Evolutionary conservation across 768 basidiomycete genomes (phyloP), one percentile per base, ranked within the genome.

Genomic region (Sporobolomyces pararoseus): DNA sequence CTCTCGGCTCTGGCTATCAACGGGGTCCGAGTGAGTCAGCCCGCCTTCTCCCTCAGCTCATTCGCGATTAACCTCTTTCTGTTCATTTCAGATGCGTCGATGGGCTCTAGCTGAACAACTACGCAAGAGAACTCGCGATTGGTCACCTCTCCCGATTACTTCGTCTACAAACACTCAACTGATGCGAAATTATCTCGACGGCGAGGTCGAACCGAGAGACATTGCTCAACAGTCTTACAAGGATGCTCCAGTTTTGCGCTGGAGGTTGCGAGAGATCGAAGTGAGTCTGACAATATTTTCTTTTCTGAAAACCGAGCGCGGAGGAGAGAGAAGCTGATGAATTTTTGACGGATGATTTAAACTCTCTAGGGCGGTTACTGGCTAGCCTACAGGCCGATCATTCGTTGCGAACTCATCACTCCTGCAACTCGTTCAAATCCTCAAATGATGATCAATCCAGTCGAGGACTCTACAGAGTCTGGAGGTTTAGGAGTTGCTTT

Each of bases 71-170:
- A 42, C 39, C 10, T 9, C 17, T 42, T 17, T 42, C 39, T 42
- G 39, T 17, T 17, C 34, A 12, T 27, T 29, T 14, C 34, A 70
- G 68, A 69, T 73, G 67, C 63, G 66, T 3, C 72, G 72, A 16
- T 73, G 57, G 60, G 29, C 59, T 25, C 72, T 73, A 50, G 49
- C 72, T 4, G 51, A 46, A 46, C 27, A 47, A 13, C 65, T 73
- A 6, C 64, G 61, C 34, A 29, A 46, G 16, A 47, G 55, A 23
- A 51, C 65, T 7, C 67, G 72, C 37, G 72, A 73, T 61, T 73
- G 72, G 72, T 69, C 67, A 7, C 72, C 72, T n/a, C 65, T 73
- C 27, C 60, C 72, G 27, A 63, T 62, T n/a, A 66, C 72, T 21
- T 62, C 66, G 9, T 59, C 61, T 4, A 69, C 72, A 3, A 73